Evolutionary conservation across 495 filamentous ascomycete genomes (phyloP), one percentile per base, ranked within the genome.

Genomic region (Beverwykella pulmonaria): DNA sequence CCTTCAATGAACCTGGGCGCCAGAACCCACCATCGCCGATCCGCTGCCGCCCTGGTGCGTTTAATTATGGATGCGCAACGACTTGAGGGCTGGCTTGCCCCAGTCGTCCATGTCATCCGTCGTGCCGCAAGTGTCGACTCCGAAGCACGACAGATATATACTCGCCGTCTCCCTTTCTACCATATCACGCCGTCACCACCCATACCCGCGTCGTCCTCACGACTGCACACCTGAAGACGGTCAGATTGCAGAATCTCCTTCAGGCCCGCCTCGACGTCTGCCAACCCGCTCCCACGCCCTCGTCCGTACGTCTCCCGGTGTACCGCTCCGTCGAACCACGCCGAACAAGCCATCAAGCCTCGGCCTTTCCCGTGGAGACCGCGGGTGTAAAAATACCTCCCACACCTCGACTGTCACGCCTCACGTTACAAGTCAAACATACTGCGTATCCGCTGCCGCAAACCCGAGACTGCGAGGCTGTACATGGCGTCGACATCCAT

Each of bases 21-120:
- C 52, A 19, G 52, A 19, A 30, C 23, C 12, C 58, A 49, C 46
- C 60, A 63, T 63, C 60, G 60, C 30, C 60, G 60, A 63, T 63
- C 49, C 4, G 19, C 49, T 2, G 19, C 15, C 23, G 6, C 60
- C 22, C 22, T 57, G 48, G 19, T 25, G 27, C 27, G 26, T 30
- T 53, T 49, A n/a, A 44, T 63, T 49, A 63, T 63, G 39, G 30
- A 23, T 46, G 27, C 15, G 17, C 39, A n/a, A 44, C 39, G 39
- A 44, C 39, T 44, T 44, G 39, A 44, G 15, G 2, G 39, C 39
- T 44, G 39, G 39, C 39, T n/a, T 44, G 39, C 39, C 39, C 39
- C 39, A 12, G 39, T 44, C 39, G n/a, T 23, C 59, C 22, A 41
- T 61, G 44, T 55, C 60, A 49, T 63, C 60, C 14, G 2, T 44